Conservation (phyloP, 140 eudicot genomes). For the Flaveria floridana region DNA sequence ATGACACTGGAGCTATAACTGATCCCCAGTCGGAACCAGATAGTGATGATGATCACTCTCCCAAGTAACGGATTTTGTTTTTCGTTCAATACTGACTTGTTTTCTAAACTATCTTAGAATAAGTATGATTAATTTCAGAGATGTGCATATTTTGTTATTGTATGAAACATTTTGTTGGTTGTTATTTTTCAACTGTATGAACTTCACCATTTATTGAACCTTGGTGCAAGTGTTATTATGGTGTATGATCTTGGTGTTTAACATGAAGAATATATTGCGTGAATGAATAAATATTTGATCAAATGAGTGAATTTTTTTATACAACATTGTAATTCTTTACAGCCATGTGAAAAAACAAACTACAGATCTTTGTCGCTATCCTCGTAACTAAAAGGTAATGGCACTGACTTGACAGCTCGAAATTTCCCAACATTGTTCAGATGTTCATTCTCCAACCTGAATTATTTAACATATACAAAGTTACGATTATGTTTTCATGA, state of each 20-base stretch:
- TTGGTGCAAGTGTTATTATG: neutral
- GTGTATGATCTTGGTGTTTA: neutral
- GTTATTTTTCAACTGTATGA: neutral
- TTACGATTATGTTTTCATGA: neutral
- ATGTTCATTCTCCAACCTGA: conserved; percentile 62
- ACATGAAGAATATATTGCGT: neutral
- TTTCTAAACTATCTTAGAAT: neutral
- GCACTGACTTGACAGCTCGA: conserved; percentile 53
- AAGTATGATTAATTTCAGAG: neutral
- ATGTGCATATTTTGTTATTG: conserved; percentile 19
- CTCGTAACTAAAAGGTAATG: conserved; percentile 50
- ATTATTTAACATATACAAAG: neutral
- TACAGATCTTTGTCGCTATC: conserved; percentile 31
- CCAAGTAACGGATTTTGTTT: conserved; percentile 23
- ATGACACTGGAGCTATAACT: conserved; percentile 66
- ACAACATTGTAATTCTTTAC: conserved; percentile 12
- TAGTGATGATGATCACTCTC: conserved; percentile 30
- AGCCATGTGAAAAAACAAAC: neutral
- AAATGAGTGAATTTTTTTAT: neutral
- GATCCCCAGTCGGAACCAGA: conserved; percentile 47
- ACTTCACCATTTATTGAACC: neutral
- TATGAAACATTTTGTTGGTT: conserved; percentile 5
- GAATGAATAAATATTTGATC: neutral
- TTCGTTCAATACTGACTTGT: neutral
- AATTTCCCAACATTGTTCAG: conserved; percentile 55